These are phyloP conservation scores for Cercophora sp. DNA, from an alignment of 495 filamentous ascomycete species.

Conservation along the genomic window DNA sequence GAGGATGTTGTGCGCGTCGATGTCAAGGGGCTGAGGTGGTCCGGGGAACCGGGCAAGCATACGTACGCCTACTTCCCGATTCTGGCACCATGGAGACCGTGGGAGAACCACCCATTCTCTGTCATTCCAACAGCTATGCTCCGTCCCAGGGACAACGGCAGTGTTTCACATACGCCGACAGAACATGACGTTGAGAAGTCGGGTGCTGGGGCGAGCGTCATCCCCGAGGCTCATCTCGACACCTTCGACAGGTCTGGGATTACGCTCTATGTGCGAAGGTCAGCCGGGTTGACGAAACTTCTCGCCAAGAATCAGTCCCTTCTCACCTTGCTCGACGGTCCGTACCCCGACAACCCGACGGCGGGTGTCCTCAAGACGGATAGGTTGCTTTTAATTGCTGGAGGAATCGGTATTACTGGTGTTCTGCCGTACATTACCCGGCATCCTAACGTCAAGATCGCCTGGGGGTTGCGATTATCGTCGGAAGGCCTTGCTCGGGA, in stretches of 20 bases:
- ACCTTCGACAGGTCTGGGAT: constrained; percentile 2
- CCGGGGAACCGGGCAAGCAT: constrained; percentile 10
- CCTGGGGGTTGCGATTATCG: constrained; percentile 30
- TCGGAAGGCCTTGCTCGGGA: constrained; percentile 14
- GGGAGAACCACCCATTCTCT: constrained; percentile 51
- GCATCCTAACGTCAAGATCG: constrained; percentile 39
- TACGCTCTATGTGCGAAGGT: constrained; percentile 29
- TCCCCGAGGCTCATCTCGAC: not conserved
- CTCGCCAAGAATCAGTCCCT: constrained; percentile 15
- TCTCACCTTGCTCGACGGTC: constrained; percentile 31
- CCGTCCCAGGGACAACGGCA: not conserved
- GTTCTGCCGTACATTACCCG: constrained; percentile 22
- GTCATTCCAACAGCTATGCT: constrained; percentile 3
- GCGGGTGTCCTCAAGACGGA: constrained; percentile 18
- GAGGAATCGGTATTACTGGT: constrained; percentile 44
- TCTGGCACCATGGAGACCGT: constrained; percentile 28
- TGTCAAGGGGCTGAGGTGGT: constrained; percentile 23
- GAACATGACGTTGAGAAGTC: not conserved
- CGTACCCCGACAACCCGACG: constrained; percentile 18
- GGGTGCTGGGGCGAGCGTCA: not conserved
- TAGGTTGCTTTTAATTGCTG: constrained; percentile 39
- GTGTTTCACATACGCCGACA: not conserved
- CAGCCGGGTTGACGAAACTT: constrained; percentile 25
- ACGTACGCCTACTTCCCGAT: constrained; percentile 45
- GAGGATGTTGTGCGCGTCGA: constrained; percentile 35